These are phyloP conservation scores for Durusdinium trenchii DNA, from an alignment of 73 alveolate species.

Conservation along the genomic window DNA sequence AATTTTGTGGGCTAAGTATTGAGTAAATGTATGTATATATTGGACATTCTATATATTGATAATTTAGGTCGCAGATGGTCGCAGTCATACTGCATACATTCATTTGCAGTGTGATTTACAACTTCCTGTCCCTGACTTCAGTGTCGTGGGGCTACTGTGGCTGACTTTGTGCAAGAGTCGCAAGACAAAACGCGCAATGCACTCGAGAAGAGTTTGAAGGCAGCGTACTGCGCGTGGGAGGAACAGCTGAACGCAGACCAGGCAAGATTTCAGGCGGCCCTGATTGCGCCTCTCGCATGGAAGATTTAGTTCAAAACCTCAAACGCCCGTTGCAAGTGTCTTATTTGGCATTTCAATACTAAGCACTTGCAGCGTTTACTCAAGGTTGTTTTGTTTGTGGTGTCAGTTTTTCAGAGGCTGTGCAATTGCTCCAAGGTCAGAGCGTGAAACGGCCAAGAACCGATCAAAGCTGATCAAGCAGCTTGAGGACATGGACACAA, in stretches of 20 bases:
- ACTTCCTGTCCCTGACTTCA: not conserved
- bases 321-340: not conserved
- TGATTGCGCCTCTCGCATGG: not conserved
- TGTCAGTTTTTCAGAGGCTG: not conserved
- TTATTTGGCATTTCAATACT: no score
- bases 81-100: not conserved
- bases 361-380: not conserved
- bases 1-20: no score
- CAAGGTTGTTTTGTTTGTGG: no score
- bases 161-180: not conserved
- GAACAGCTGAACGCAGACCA: not conserved
- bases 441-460: not conserved
- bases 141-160: not conserved
- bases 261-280: not conserved
- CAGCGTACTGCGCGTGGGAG: slow-evolving; percentile 1
- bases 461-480: not conserved
- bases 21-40: not conserved
- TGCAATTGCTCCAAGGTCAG: not conserved
- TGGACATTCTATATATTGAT: no score
- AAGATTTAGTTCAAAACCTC: not conserved
- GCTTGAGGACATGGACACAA: not conserved
- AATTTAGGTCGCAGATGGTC: no score
- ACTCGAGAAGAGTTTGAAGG: not conserved
- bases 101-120: not conserved
- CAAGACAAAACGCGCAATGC: not conserved